A percentile compares a stretch with the other conserved stretches of the same genome.
Conservation (phyloP, 1,284 basidiomycete species). For the Moesziomyces sp. region DNA sequence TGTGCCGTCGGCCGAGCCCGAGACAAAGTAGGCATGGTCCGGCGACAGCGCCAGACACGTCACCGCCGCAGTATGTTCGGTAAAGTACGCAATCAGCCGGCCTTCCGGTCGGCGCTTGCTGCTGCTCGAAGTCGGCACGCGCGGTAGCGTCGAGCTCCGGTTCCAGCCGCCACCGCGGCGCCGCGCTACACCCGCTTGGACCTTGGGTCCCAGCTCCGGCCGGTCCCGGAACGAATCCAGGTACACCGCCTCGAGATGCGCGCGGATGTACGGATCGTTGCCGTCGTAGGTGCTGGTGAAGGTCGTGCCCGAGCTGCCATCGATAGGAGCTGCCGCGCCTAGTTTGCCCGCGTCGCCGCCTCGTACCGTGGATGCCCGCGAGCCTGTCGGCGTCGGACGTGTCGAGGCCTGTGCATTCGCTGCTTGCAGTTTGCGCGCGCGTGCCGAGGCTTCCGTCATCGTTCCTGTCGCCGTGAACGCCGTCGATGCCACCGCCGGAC, state of each 20-base stretch:
- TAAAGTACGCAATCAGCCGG: conserved; percentile 61
- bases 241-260: conserved; percentile 62
- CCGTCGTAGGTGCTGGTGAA: conserved; percentile 63
- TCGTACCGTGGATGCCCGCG: conserved; percentile 35
- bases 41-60: conserved; percentile 87
- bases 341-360: conserved; percentile 18
- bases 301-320: conserved; percentile 11
- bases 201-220: conserved; percentile 42
- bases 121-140: conserved; percentile 29
- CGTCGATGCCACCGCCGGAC: conserved; percentile 45
- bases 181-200: conserved; percentile 26
- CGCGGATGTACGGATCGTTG: conserved; percentile 62
- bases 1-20: conserved; percentile 84
- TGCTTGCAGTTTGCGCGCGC: conserved; percentile 33
- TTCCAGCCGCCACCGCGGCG: conserved; percentile 18
- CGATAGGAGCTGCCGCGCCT: conserved; percentile 12
- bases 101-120: conserved; percentile 62
- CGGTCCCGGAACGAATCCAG: conserved; percentile 53
- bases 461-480: conserved; percentile 48
- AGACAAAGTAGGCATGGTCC: conserved; percentile 93
- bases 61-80: conserved; percentile 72
- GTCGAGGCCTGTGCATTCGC: conserved; percentile 24
- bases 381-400: conserved; percentile 41
- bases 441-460: conserved; percentile 49
- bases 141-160: conserved; percentile 14